Conservation (phyloP, 2,329 filamentous ascomycete species). For the Colletotrichum spaethianum region DNA sequence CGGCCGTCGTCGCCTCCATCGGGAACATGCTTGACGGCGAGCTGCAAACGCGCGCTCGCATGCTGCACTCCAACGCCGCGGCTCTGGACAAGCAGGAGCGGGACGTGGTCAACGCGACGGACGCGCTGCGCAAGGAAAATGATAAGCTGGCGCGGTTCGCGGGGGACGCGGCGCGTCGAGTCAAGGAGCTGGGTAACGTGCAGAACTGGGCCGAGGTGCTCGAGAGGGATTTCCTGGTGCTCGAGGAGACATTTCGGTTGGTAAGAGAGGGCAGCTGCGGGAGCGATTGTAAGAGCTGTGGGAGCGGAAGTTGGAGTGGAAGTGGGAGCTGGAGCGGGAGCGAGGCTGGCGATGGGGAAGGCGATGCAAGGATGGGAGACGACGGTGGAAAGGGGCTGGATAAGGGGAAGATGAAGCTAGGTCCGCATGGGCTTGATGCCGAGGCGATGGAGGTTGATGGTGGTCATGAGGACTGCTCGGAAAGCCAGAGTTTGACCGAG, state of each 20-base stretch:
- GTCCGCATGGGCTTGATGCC: slow-evolving; percentile 32
- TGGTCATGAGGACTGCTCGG: slow-evolving; percentile 50
- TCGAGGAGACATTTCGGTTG: slow-evolving; percentile 75
- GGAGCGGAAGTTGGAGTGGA: slow-evolving; percentile 48
- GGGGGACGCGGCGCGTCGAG: slow-evolving; percentile 71
- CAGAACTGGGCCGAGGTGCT: slow-evolving; percentile 92
- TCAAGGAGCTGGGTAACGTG: slow-evolving; percentile 86
- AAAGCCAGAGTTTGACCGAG: slow-evolving; percentile 56
- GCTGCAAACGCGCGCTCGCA: slow-evolving; percentile 76
- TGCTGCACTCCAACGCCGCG: slow-evolving; percentile 78
- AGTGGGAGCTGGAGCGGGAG: slow-evolving; percentile 55
- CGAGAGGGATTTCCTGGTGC: slow-evolving; percentile 75
- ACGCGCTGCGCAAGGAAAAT: slow-evolving; percentile 73
- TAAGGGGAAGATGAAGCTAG: slow-evolving; percentile 46
- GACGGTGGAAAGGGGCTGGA: slow-evolving; percentile 12
- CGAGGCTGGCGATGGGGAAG: slow-evolving; percentile 23
- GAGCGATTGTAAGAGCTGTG: slow-evolving; percentile 48
- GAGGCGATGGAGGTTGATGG: slow-evolving; percentile 36
- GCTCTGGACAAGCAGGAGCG: slow-evolving; percentile 78
- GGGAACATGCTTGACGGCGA: slow-evolving; percentile 79
- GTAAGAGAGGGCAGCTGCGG: slow-evolving; percentile 55
- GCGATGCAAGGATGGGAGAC: slow-evolving; percentile 37
- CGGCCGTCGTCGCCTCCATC: slow-evolving; percentile 73
- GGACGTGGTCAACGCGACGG: slow-evolving; percentile 73
- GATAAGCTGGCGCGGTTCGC: slow-evolving; percentile 76